Percentiles rank a stretch among this genome's conserved stretches.
phyloP scores from a whole-genome alignment of 2,329 filamentous ascomycete species.

The Samsoniella hepiali region DNA sequence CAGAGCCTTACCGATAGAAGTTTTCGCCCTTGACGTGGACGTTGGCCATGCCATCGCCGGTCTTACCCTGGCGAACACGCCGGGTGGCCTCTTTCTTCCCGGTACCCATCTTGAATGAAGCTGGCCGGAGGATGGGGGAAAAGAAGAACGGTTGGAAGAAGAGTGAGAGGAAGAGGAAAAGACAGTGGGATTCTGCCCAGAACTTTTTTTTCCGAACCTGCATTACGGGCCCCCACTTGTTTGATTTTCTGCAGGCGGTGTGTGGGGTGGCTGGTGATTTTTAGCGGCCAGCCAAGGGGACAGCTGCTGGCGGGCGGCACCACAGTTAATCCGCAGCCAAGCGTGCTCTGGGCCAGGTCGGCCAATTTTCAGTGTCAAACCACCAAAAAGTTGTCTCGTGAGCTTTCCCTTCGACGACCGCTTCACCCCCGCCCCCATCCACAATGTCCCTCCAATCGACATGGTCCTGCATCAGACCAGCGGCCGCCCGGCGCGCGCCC shows the following conservation, averaged over 20 bases:
- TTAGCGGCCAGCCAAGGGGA: neutral
- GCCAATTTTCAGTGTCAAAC: conserved; percentile 5
- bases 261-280: conserved; percentile 15
- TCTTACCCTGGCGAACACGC: conserved; percentile 80
- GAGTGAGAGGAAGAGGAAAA: conserved; percentile 14
- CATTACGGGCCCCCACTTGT: conserved; percentile 10
- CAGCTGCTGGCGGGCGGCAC: neutral
- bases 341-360: neutral
- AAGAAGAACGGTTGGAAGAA: neutral
- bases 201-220: conserved; percentile 10
- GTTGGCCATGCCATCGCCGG: conserved; percentile 82
- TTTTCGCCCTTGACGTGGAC: conserved; percentile 95
- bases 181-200: conserved; percentile 1
- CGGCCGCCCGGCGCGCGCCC: conserved; percentile 28
- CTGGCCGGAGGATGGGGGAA: neutral
- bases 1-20: conserved; percentile 74
- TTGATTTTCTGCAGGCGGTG: conserved; percentile 18
- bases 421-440: neutral
- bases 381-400: conserved; percentile 2
- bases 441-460: conserved; percentile 30
- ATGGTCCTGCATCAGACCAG: conserved; percentile 27
- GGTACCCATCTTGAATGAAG: conserved; percentile 66
- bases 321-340: conserved; percentile 12
- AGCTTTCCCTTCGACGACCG: neutral
- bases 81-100: conserved; percentile 88